These are phyloP conservation scores for Ophiostoma montium DNA, from an alignment of 2,329 filamentous ascomycete genomes.

Conservation along the genomic window DNA sequence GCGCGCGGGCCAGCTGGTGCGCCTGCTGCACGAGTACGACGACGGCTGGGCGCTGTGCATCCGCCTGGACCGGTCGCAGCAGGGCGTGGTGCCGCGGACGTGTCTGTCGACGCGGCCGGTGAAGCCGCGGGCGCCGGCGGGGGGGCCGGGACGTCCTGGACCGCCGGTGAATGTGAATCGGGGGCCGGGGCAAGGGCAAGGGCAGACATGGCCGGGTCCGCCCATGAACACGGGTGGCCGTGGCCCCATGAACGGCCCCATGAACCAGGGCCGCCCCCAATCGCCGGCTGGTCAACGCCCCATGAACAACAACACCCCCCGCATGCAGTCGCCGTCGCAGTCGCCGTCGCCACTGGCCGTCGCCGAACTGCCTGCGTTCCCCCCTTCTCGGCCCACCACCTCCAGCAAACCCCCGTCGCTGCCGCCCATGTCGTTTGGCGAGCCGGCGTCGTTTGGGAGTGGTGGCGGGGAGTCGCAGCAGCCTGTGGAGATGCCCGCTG, in stretches of 20 bases:
- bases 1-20: slow-evolving; percentile 66
- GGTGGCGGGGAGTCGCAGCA: too few relatives aligned
- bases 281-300: slow-evolving; percentile 14
- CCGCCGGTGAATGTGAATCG: too few relatives aligned
- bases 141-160: too few relatives aligned
- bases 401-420: neutral
- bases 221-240: slow-evolving; percentile 12
- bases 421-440: slow-evolving; percentile 2
- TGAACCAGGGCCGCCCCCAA: slow-evolving; percentile 5
- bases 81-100: slow-evolving; percentile 86
- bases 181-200: too few relatives aligned
- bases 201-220: slow-evolving; percentile 16
- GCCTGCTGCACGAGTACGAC: slow-evolving; percentile 89
- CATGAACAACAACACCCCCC: slow-evolving; percentile 14
- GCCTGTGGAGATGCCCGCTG: neutral
- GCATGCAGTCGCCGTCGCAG: slow-evolving; percentile 28
- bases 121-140: slow-evolving; percentile 57
- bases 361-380: slow-evolving; percentile 15
- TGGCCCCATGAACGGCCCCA: neutral
- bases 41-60: slow-evolving; percentile 96
- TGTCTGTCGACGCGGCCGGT: slow-evolving; percentile 87
- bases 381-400: neutral
- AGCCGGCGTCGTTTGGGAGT: neutral
- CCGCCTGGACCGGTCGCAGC: slow-evolving; percentile 74
- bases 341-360: too few relatives aligned